Evolutionary conservation across 352 stramenopile genomes (phyloP).

Genomic region (Globisporangium irregulare): DNA sequence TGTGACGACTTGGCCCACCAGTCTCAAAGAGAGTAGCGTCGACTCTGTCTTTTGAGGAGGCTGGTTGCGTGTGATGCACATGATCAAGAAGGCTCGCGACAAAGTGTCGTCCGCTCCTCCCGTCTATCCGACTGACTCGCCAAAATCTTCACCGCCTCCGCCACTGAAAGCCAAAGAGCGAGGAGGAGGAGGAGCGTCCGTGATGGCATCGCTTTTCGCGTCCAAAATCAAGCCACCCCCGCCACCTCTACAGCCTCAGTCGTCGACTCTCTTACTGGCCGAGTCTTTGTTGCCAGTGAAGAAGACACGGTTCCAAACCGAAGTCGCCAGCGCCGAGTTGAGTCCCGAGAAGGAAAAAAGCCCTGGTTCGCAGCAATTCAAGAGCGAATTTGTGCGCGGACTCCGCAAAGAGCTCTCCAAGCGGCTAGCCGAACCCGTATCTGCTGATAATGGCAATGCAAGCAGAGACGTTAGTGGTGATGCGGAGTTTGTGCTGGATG

Average conservation of each 20-base stretch:
- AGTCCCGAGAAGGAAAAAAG: background rate
- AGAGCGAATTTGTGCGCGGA: slow-evolving; percentile 12
- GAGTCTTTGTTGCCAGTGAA: background rate
- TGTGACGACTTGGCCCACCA: background rate
- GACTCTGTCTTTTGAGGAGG: background rate
- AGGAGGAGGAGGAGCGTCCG: background rate
- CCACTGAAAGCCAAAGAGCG: background rate
- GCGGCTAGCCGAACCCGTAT: slow-evolving; percentile 8
- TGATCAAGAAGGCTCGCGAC: slow-evolving; percentile 9
- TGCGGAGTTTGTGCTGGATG: background rate
- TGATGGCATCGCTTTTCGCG: slow-evolving; percentile 2
- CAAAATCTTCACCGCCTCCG: background rate
- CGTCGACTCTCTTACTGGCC: background rate
- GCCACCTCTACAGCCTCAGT: background rate
- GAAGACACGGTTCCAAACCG: background rate
- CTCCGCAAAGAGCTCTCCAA: slow-evolving; percentile 17
- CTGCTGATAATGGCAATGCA: background rate
- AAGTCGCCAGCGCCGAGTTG: background rate
- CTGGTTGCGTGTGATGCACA: background rate
- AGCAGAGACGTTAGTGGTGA: background rate
- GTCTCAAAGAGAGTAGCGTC: background rate
- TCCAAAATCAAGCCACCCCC: background rate
- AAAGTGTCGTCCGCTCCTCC: background rate
- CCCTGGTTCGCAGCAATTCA: background rate
- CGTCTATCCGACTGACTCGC: background rate